These are phyloP conservation scores for Geotrichum bryndzae DNA, from an alignment of 1,139 yeast genomes.

Conservation along the genomic window DNA sequence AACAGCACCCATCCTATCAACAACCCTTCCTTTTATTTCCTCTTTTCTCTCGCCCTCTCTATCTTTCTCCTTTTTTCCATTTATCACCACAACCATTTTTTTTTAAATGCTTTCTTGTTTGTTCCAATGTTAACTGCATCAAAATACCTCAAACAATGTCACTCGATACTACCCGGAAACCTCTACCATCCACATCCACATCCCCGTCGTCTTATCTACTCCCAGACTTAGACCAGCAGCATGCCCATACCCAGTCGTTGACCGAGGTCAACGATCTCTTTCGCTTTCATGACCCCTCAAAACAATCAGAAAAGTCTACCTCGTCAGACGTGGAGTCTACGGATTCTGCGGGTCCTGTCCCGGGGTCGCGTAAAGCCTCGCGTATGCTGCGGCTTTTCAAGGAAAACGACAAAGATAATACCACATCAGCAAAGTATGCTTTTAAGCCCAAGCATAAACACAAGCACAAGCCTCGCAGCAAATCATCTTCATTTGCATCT, in stretches of 20 bases:
- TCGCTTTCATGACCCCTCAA: neutral
- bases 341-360: slow-evolving; percentile 10
- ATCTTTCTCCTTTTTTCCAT: neutral
- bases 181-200: neutral
- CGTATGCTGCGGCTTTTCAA: slow-evolving; percentile 45
- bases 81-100: neutral
- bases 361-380: slow-evolving; percentile 47
- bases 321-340: neutral
- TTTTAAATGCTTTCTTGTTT: neutral
- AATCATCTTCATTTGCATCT: slow-evolving; percentile 1
- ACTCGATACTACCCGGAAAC: neutral
- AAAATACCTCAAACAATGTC: neutral
- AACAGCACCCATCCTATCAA: neutral
- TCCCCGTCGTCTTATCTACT: neutral
- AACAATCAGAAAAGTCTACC: neutral
- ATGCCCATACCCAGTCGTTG: neutral
- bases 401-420: slow-evolving; percentile 29
- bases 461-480: neutral
- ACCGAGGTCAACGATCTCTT: neutral
- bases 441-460: neutral
- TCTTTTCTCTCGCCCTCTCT: neutral
- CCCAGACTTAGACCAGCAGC: neutral
- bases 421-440: neutral
- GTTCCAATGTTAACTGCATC: neutral
- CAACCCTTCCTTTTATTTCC: neutral